These are phyloP conservation scores for Teunomyces atbi DNA, from an alignment of 805 yeast species.

Conservation along the genomic window DNA sequence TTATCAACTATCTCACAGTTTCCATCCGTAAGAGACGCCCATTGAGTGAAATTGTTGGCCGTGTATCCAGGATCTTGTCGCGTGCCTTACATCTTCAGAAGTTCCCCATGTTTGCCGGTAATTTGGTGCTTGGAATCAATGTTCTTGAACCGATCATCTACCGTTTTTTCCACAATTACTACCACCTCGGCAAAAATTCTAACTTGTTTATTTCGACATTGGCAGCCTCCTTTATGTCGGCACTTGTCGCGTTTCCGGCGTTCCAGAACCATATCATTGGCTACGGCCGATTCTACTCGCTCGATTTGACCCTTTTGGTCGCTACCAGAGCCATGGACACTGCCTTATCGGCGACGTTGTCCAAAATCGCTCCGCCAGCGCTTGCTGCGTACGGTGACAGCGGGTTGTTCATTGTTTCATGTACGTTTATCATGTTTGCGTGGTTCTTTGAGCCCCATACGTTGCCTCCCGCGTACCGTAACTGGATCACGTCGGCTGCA, in stretches of 20 bases:
- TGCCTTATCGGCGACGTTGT: constrained; percentile 19
- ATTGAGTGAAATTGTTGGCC: constrained; percentile 13
- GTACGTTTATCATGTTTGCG: constrained; percentile 34
- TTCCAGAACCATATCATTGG: constrained; percentile 31
- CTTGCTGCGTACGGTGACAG: constrained; percentile 25
- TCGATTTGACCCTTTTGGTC: constrained; percentile 36
- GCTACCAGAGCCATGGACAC: constrained; percentile 38
- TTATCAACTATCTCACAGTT: constrained; percentile 15
- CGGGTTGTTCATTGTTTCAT: constrained; percentile 25
- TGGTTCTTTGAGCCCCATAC: constrained; percentile 40
- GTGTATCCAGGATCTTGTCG: constrained; percentile 16
- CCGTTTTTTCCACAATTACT: constrained; percentile 3
- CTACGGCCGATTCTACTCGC: constrained; percentile 30
- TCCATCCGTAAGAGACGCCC: constrained; percentile 14
- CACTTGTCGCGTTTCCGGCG: constrained; percentile 27
- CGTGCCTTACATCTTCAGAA: constrained; percentile 29
- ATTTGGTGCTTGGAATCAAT: constrained; percentile 31
- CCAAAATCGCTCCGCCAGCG: constrained; percentile 7
- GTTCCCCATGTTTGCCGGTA: constrained; percentile 36
- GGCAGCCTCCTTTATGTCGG: constrained; percentile 26
- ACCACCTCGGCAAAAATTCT: constrained; percentile 6
- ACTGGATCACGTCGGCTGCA: constrained; percentile 51
- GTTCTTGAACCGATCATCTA: constrained; percentile 14
- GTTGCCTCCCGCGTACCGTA: constrained; percentile 43
- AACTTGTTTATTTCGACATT: constrained; percentile 20